Percentiles rank a stretch among this genome's conserved stretches.
phyloP scores from a whole-genome alignment of 2,329 filamentous ascomycete species.

The Myriosclerotinia curreyana region DNA sequence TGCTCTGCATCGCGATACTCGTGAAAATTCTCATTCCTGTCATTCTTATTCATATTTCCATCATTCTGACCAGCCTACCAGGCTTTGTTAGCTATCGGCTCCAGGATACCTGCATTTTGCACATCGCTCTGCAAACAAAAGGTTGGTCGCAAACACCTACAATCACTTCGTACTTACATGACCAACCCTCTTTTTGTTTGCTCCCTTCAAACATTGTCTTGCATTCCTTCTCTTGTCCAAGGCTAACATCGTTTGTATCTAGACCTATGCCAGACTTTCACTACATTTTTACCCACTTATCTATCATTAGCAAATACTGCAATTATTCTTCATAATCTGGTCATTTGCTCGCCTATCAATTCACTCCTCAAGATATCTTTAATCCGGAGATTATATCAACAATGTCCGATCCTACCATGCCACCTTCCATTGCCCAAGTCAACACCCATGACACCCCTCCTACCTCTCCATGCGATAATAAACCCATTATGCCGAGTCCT shows the following conservation, averaged over 20 bases:
- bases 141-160: background rate
- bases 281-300: background rate
- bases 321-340: background rate
- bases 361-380: background rate
- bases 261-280: background rate
- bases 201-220: background rate
- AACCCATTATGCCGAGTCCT: background rate
- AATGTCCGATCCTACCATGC: background rate
- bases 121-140: background rate
- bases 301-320: constrained; percentile 3
- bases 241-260: background rate
- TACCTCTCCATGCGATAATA: background rate
- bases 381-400: background rate
- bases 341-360: background rate
- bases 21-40: background rate
- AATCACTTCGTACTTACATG: background rate
- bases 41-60: background rate
- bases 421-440: background rate
- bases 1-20: background rate
- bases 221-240: background rate
- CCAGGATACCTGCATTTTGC: background rate
- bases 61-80: background rate
- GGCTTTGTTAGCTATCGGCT: background rate
- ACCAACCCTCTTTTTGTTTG: background rate
- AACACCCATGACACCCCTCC: background rate